phyloP scores from a whole-genome alignment of 2,329 filamentous ascomycete genomes.

The Coniella vitis region DNA sequence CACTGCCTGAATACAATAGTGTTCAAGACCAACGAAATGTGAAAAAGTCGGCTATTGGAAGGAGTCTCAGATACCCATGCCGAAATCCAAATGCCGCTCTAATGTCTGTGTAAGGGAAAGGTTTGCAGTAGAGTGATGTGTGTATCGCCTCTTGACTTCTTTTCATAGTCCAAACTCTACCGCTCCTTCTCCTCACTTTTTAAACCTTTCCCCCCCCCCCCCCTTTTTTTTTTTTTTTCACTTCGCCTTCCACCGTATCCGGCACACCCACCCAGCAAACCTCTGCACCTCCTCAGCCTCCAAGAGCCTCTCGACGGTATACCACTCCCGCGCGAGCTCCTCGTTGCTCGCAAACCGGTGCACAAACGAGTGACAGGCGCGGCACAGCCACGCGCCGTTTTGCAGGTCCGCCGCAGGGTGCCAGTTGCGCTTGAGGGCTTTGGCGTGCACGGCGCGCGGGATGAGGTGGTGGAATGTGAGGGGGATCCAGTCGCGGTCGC shows the following conservation, averaged over 20 bases:
- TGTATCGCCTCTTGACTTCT: too few species aligned
- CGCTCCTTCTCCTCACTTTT: too few species aligned
- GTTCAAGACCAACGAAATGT: too few species aligned
- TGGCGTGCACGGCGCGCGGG: slow-evolving; percentile 68
- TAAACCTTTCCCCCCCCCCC: too few species aligned
- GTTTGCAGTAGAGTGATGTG: too few species aligned
- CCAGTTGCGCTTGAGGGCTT: slow-evolving; percentile 72
- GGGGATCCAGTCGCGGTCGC: slow-evolving; percentile 64
- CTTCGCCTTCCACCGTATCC: slow-evolving; percentile 66
- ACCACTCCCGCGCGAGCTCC: slow-evolving; percentile 66
- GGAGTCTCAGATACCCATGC: too few species aligned
- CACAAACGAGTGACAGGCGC: slow-evolving; percentile 77
- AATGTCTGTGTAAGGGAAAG: too few species aligned
- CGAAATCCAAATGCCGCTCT: too few species aligned
- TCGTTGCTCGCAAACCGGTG: slow-evolving; percentile 71
- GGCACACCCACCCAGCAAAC: slow-evolving; percentile 68
- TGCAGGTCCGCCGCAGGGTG: slow-evolving; percentile 67
- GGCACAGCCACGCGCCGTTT: slow-evolving; percentile 80
- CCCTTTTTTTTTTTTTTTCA: not conserved
- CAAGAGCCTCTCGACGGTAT: slow-evolving; percentile 64
- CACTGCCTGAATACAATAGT: too few species aligned
- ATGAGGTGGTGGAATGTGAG: slow-evolving; percentile 83
- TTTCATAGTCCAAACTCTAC: too few species aligned
- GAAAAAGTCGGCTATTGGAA: too few species aligned
- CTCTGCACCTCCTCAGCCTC: slow-evolving; percentile 63